Percentiles rank a stretch among this genome's conserved stretches.
Evolutionary conservation across 805 yeast species (phyloP).

Genomic region (Yamadazyma ubonensis): DNA sequence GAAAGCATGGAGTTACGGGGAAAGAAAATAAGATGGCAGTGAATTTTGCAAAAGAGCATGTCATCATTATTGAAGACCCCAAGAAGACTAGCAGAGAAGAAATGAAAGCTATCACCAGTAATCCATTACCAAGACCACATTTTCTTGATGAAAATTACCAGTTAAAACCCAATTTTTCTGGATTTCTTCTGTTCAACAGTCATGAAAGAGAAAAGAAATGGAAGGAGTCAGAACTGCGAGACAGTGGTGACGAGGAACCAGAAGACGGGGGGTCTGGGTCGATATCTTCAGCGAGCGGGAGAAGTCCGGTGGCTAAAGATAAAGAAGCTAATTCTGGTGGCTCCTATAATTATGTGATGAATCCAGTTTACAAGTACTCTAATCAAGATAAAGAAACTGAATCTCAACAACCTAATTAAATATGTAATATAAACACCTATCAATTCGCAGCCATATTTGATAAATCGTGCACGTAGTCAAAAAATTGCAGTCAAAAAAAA

Average conservation of each 20-base stretch:
- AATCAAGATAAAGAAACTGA: neutral
- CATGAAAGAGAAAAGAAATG: slow-evolving; percentile 10
- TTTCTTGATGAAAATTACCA: slow-evolving; percentile 31
- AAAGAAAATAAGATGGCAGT: slow-evolving; percentile 45
- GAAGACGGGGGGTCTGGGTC: neutral
- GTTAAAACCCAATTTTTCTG: slow-evolving; percentile 29
- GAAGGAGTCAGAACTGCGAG: neutral
- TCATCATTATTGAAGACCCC: slow-evolving; percentile 36
- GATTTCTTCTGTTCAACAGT: slow-evolving; percentile 30
- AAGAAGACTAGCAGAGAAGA: slow-evolving; percentile 13
- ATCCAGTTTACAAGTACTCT: slow-evolving; percentile 2
- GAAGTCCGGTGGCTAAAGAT: neutral
- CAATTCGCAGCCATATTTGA: slow-evolving; percentile 8
- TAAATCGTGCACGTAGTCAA: neutral
- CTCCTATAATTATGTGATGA: slow-evolving; percentile 6
- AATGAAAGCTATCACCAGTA: slow-evolving; percentile 14
- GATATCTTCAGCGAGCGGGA: neutral
- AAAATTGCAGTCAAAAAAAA: slow-evolving; percentile 10
- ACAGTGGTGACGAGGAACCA: slow-evolving; percentile 6
- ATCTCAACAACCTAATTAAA: neutral
- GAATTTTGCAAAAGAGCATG: slow-evolving; percentile 43
- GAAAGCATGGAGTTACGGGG: slow-evolving; percentile 46
- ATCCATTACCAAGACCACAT: slow-evolving; percentile 31
- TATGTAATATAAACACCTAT: neutral
- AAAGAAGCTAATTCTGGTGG: neutral